A percentile compares a stretch with the other conserved stretches of the same genome.
These are phyloP conservation scores for Nepenthes alata DNA, from an alignment of 179 eudicot species.

Conservation along the genomic window DNA sequence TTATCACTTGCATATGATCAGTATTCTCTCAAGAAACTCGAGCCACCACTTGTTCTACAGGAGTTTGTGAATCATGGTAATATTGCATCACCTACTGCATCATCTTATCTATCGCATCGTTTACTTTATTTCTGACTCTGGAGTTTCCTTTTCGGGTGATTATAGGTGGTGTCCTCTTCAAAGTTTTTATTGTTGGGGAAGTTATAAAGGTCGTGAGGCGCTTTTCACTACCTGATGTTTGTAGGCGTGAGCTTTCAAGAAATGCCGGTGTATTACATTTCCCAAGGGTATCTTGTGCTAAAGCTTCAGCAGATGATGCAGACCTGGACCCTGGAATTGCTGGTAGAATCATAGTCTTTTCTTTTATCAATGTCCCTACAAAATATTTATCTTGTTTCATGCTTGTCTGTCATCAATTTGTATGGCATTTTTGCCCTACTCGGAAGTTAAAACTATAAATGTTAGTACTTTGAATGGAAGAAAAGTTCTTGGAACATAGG, in stretches of 20 bases:
- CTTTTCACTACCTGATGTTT: conserved; percentile 83
- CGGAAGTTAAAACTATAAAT: too few species aligned
- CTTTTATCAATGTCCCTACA: background rate
- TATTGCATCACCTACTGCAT: background rate
- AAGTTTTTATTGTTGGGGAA: conserved; percentile 81
- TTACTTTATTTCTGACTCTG: background rate
- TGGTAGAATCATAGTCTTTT: conserved; percentile 24
- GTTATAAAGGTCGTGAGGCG: conserved; percentile 74
- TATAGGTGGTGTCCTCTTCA: conserved; percentile 87
- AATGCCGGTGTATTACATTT: conserved; percentile 62
- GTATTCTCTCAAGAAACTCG: conserved; percentile 64
- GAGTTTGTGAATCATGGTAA: conserved; percentile 95
- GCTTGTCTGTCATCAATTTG: too few species aligned
- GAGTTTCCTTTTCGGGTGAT: background rate
- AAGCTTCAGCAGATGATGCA: conserved; percentile 94
- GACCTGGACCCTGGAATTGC: conserved; percentile 75
- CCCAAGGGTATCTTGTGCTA: conserved; percentile 97
- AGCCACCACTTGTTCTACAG: conserved; percentile 87
- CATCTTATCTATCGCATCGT: background rate
- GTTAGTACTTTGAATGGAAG: too few species aligned
- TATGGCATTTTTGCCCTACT: too few species aligned
- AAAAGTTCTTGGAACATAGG: too few species aligned
- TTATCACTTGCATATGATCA: conserved; percentile 79
- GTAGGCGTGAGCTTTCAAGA: conserved; percentile 51
- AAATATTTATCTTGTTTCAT: too few species aligned